A percentile compares a stretch with the other conserved stretches of the same genome.
Conservation (phyloP, 2,329 filamentous ascomycete species). For the Colletotrichum eleusines region DNA sequence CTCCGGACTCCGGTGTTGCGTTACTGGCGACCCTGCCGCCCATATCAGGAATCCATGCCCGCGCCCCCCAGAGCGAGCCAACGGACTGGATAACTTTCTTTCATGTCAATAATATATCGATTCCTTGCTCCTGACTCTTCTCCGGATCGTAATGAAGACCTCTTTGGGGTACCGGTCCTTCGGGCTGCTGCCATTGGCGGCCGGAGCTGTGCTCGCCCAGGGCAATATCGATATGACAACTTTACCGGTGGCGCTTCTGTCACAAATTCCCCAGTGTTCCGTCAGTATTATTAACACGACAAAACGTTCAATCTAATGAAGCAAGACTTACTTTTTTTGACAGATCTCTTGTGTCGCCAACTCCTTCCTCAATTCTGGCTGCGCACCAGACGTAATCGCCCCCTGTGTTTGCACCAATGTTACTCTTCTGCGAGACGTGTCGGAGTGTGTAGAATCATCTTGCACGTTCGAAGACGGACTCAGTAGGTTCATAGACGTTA, state of each 20-base stretch:
- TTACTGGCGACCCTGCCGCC: background rate
- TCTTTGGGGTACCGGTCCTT: slow-evolving; percentile 15
- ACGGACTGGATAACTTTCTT: slow-evolving; percentile 1
- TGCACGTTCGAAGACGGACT: slow-evolving; percentile 30
- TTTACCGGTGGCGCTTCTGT: slow-evolving; percentile 22
- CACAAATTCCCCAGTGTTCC: slow-evolving; percentile 24
- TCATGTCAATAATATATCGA: background rate
- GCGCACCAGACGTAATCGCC: slow-evolving; percentile 16
- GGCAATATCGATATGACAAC: background rate
- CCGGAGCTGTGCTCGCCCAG: slow-evolving; percentile 16
- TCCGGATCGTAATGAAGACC: slow-evolving; percentile 22
- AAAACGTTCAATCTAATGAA: accelerated
- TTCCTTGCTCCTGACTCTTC: background rate
- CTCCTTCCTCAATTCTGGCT: slow-evolving; percentile 7
- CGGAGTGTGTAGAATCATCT: slow-evolving; percentile 21
- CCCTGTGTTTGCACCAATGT: slow-evolving; percentile 34
- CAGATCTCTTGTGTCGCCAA: slow-evolving; percentile 18
- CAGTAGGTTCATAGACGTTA: background rate
- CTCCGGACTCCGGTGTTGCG: background rate
- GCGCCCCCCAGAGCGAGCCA: slow-evolving; percentile 8
- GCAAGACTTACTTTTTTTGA: background rate
- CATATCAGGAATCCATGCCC: slow-evolving; percentile 28
- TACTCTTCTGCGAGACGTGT: slow-evolving; percentile 20
- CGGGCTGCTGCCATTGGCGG: slow-evolving; percentile 26
- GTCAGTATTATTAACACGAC: background rate